phyloP scores from a whole-genome alignment of 805 yeast genomes.

The Kazachstania kunashirensis region DNA sequence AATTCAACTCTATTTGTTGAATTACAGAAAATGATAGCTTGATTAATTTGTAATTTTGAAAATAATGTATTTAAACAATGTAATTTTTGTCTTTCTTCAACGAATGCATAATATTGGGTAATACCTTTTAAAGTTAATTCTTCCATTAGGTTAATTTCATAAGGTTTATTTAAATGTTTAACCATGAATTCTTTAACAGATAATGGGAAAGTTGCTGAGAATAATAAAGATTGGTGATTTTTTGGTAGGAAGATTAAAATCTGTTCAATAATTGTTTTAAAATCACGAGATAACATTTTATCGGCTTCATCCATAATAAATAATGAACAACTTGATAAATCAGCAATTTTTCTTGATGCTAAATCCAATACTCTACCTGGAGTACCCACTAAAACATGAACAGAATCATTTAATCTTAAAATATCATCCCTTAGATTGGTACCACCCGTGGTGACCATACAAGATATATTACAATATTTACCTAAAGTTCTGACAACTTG shows the following conservation, averaged over 20 bases:
- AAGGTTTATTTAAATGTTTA: conserved; percentile 79
- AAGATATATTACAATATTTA: conserved; percentile 81
- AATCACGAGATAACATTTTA: conserved; percentile 87
- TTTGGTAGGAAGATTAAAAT: conserved; percentile 72
- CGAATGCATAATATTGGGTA: conserved; percentile 96
- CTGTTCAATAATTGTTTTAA: conserved; percentile 78
- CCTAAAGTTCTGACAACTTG: conserved; percentile 95
- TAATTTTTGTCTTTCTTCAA: conserved; percentile 90
- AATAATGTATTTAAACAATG: conserved; percentile 93
- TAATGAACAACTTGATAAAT: conserved; percentile 73
- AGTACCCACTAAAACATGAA: conserved; percentile 91
- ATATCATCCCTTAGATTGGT: conserved; percentile 91
- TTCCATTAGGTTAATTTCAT: conserved; percentile 95
- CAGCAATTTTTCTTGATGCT: conserved; percentile 81
- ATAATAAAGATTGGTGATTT: conserved; percentile 74
- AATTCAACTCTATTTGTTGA: conserved; percentile 94
- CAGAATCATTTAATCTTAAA: conserved; percentile 82
- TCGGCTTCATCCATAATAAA: conserved; percentile 99
- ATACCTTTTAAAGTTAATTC: conserved; percentile 93
- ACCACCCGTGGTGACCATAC: conserved; percentile 99
- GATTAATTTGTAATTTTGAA: conserved; percentile 89
- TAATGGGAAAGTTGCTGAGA: conserved; percentile 93
- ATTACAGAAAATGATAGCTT: conserved; percentile 93
- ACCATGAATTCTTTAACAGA: conserved; percentile 91
- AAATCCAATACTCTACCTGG: conserved; percentile 96